phyloP scores from a whole-genome alignment of 192 early-diverging fungal genomes.

The Backusella mclennaniae region DNA sequence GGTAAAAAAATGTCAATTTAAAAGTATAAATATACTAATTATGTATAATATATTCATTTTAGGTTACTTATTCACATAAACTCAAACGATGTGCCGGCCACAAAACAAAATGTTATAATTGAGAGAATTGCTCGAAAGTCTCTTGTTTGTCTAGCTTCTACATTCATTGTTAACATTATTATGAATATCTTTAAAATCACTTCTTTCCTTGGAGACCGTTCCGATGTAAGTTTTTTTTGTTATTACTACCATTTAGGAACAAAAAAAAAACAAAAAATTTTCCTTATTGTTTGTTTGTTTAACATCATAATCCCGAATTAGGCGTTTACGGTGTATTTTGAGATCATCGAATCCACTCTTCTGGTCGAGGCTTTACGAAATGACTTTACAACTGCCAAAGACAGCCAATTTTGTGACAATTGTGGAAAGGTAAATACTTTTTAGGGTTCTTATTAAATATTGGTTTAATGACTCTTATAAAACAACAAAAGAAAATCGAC shows the following conservation, averaged over 20 bases:
- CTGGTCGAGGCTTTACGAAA: constrained; percentile 33
- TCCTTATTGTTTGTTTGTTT: background rate
- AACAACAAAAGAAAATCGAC: background rate
- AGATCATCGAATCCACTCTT: constrained; percentile 34
- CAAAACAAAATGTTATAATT: constrained; percentile 21
- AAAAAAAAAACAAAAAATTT: background rate
- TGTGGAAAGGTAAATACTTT: constrained; percentile 17
- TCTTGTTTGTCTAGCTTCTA: constrained; percentile 23
- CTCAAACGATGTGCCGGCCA: constrained; percentile 8
- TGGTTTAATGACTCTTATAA: background rate
- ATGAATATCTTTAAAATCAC: constrained; percentile 41
- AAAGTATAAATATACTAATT: background rate
- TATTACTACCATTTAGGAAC: background rate
- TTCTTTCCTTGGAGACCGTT: constrained; percentile 27
- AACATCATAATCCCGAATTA: background rate
- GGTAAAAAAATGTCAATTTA: constrained; percentile 14
- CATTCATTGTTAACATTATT: constrained; percentile 27
- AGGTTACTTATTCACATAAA: constrained; percentile 32
- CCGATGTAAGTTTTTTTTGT: constrained; percentile 28
- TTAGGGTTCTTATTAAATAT: background rate
- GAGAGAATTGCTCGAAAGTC: constrained; percentile 39
- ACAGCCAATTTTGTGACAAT: constrained; percentile 19
- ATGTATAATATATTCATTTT: background rate
- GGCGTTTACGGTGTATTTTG: constrained; percentile 35
- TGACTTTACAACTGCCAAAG: background rate